These are phyloP conservation scores for Podospora comata DNA, from an alignment of 495 filamentous ascomycete species.

Conservation along the genomic window DNA sequence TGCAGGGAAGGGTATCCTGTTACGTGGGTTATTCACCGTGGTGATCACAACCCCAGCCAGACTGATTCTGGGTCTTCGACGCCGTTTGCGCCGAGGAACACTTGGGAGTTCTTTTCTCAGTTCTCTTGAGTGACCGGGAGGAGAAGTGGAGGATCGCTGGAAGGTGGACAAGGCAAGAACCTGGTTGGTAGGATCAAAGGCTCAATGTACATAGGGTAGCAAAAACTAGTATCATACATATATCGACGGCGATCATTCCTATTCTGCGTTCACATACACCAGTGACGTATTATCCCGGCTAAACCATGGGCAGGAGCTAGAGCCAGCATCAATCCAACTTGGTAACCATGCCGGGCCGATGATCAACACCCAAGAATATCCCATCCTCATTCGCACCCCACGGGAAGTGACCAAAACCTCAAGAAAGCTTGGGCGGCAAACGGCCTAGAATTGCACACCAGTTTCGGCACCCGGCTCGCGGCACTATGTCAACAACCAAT, in stretches of 20 bases:
- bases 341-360: too few relatives aligned
- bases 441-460: not conserved
- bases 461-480: not conserved
- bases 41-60: conserved; percentile 32
- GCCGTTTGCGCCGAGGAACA: conserved; percentile 32
- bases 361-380: too few relatives aligned
- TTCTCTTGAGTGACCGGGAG: conserved; percentile 10
- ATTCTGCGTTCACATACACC: too few relatives aligned
- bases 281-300: too few relatives aligned
- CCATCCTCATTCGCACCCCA: too few relatives aligned
- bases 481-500: not conserved
- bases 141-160: not conserved
- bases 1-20: conserved; percentile 35
- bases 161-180: not conserved
- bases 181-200: not conserved
- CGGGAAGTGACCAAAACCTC: too few relatives aligned
- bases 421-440: not conserved
- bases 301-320: too few relatives aligned
- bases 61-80: conserved; percentile 22
- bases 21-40: conserved; percentile 29
- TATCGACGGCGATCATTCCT: too few relatives aligned
- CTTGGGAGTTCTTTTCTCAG: conserved; percentile 36
- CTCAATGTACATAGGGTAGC: too few relatives aligned
- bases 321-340: too few relatives aligned
- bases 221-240: too few relatives aligned